phyloP scores from a whole-genome alignment of 2,329 filamentous ascomycete genomes.

The Aphanocladium album region DNA sequence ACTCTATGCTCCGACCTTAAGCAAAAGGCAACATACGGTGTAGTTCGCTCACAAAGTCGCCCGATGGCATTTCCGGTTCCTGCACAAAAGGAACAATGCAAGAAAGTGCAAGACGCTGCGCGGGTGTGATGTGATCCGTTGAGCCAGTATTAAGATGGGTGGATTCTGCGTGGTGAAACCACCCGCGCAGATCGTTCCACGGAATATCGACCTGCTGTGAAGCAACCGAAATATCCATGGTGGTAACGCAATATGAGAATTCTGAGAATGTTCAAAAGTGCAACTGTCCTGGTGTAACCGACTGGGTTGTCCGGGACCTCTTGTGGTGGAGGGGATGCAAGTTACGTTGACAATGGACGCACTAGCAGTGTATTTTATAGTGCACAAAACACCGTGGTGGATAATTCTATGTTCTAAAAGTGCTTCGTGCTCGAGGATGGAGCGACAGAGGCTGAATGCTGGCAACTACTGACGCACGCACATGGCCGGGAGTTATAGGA shows the following conservation, averaged over 20 bases:
- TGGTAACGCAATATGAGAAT: neutral
- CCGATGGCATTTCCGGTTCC: neutral
- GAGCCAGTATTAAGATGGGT: neutral
- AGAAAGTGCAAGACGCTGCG: neutral
- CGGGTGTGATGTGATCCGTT: neutral
- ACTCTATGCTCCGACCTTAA: neutral
- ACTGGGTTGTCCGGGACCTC: no score
- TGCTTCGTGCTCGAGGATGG: no score
- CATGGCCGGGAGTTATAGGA: no score
- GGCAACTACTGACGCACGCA: no score
- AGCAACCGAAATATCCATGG: neutral
- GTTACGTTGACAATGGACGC: no score
- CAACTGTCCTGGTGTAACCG: no score
- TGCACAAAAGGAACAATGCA: neutral
- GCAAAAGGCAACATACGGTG: neutral
- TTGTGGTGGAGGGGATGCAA: no score
- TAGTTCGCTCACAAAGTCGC: neutral
- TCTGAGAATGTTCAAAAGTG: neutral
- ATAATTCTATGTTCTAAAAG: no score
- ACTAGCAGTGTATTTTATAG: no score
- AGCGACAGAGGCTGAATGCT: no score
- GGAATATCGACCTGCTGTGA: neutral
- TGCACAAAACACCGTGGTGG: no score
- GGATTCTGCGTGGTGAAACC: neutral
- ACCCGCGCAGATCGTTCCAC: neutral